A percentile compares a stretch with the other conserved stretches of the same genome.
These are phyloP conservation scores for Infundibulicybe gibba DNA, from an alignment of 768 basidiomycete species.

Conservation along the genomic window DNA sequence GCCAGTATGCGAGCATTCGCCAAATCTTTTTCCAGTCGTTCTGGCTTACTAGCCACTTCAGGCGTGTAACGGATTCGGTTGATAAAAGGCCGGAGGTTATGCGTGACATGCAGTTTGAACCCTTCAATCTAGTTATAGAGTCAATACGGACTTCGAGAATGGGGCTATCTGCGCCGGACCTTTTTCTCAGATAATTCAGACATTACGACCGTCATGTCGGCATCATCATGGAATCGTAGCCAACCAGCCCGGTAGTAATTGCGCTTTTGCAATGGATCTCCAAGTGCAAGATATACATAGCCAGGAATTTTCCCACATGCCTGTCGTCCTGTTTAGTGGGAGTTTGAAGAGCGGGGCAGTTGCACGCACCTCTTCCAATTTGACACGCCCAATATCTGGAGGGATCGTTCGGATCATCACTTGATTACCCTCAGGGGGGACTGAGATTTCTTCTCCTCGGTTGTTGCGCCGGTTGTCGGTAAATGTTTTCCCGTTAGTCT, in stretches of 20 bases:
- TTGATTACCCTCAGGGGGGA: slow-evolving; percentile 77
- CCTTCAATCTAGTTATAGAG: slow-evolving; percentile 70
- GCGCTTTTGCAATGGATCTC: slow-evolving; percentile 89
- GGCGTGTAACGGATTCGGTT: slow-evolving; percentile 80
- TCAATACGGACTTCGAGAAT: too few relatives aligned
- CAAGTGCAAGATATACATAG: slow-evolving; percentile 84
- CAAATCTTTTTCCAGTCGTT: slow-evolving; percentile 79
- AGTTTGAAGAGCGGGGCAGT: slow-evolving; percentile 3
- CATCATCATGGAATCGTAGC: slow-evolving; percentile 82
- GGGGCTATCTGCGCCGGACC: slow-evolving; percentile 36
- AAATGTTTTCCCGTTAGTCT: slow-evolving; percentile 53
- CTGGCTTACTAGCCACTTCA: slow-evolving; percentile 75
- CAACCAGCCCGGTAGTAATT: slow-evolving; percentile 95
- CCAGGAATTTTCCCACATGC: slow-evolving; percentile 74
- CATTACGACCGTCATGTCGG: slow-evolving; percentile 76
- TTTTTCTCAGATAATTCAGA: slow-evolving; percentile 79
- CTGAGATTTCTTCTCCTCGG: slow-evolving; percentile 71
- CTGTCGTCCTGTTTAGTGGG: slow-evolving; percentile 33
- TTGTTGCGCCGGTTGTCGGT: slow-evolving; percentile 44
- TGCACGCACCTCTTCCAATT: slow-evolving; percentile 78
- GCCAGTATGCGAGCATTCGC: slow-evolving; percentile 73
- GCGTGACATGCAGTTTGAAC: slow-evolving; percentile 90
- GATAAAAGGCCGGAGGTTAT: slow-evolving; percentile 73
- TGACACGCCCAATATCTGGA: slow-evolving; percentile 85
- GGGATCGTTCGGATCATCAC: slow-evolving; percentile 95